phyloP scores from a whole-genome alignment of 306 rosid genomes.

The Datisca glomerata region DNA sequence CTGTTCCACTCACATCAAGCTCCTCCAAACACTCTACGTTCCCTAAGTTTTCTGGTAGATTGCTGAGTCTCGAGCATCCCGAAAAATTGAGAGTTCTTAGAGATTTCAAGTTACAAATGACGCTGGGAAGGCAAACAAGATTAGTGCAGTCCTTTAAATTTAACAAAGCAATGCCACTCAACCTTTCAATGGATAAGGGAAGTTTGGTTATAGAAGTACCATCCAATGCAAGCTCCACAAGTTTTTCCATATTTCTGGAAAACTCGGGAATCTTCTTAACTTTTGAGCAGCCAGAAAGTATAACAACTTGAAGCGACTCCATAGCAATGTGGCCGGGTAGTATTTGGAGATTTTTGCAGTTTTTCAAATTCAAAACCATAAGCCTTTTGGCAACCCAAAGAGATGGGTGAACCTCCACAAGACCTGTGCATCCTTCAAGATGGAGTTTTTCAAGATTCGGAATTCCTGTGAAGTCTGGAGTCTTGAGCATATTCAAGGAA shows the following conservation, averaged over 20 bases:
- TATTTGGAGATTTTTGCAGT: neutral
- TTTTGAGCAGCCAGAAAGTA: neutral
- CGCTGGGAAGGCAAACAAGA: neutral
- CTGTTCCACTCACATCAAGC: conserved; percentile 3
- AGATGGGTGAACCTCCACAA: neutral
- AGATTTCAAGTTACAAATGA: conserved; percentile 1
- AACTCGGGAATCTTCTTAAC: neutral
- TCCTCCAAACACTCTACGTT: neutral
- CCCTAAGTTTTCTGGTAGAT: neutral
- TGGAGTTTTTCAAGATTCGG: neutral
- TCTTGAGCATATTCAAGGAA: neutral
- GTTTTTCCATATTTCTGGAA: neutral
- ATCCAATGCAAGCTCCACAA: neutral
- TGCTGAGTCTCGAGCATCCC: neutral
- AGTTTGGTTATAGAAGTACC: neutral
- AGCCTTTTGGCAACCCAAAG: neutral
- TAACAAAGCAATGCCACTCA: neutral
- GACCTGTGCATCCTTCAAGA: no score
- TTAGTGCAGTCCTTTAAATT: neutral
- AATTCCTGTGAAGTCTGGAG: neutral
- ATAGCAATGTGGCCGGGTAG: no score
- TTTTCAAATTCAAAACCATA: neutral
- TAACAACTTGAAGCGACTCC: neutral
- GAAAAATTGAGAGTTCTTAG: neutral
- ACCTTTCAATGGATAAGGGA: neutral